Evolutionary conservation across 495 filamentous ascomycete genomes (phyloP), one percentile per base, ranked within the genome.

Genomic region (Talaromyces proteolyticus): DNA sequence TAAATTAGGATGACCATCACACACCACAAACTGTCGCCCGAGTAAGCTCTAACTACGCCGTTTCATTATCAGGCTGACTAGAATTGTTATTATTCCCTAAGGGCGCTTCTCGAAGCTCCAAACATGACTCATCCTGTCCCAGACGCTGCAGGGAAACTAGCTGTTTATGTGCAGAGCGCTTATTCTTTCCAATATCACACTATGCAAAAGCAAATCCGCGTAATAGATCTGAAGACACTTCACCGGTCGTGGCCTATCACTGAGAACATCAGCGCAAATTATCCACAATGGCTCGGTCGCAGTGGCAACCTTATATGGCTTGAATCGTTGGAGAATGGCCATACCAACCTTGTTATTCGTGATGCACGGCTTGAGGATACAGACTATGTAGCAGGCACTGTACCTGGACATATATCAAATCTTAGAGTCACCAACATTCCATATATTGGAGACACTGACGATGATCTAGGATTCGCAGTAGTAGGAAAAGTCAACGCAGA

Each of bases 171-270:
- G 34, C 79, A 76, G 37, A 87, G 85, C 0, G 81, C 83, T 10
- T 97, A 95, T 61, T 90, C 83, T 17, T 96, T 97, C 66, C 76
- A 88, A 45, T 73, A 80, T 0, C 91, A 95, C 64, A 76, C 77
- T 42, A 89, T 85, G 66, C 84, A 71, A 14, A 75, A 76, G 25
- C 84, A 91, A 57, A 86, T 95, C 54, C 80, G 83, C 19, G 66
- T 94, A 1, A 66, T 97, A 2, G 83, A 93, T 45, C 78, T 91
- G 38, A 62, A 70, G 19, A 82, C 75, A 14, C 85, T 87, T 42
- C 75, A 82, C 43, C 86, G 86, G 0, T 75, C 70, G 0, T 62
- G 25, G 43, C 14, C 85, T 6, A 67, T 95, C 22, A 85, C 80
- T 44, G 80, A 84, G 46, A 79, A 88, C 40, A 53, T 74, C 17